These are phyloP conservation scores for Protomyces lactucae-debilis DNA, from an alignment of 1,139 yeast genomes.

Conservation along the genomic window DNA sequence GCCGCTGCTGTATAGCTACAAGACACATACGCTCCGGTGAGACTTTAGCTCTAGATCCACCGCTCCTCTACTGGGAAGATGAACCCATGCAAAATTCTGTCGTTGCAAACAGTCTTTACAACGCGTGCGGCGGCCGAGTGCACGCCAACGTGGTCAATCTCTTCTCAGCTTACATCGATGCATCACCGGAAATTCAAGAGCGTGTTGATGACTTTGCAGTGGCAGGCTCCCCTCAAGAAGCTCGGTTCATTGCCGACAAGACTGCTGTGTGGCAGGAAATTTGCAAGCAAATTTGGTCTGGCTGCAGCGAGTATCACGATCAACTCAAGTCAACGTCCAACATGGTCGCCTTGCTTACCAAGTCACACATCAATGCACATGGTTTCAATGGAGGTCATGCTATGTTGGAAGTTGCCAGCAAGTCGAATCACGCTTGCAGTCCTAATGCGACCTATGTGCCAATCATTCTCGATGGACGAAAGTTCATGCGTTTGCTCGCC, in stretches of 20 bases:
- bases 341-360: conserved; percentile 8
- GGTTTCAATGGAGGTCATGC: conserved; percentile 4
- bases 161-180: conserved; percentile 1
- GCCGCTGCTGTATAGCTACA: conserved; percentile 1
- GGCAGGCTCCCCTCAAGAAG: not conserved
- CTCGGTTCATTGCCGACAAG: conserved; percentile 10
- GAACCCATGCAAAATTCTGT: not conserved
- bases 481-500: conserved; percentile 18
- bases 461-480: not conserved
- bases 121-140: conserved; percentile 1
- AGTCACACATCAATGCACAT: conserved; percentile 24
- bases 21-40: not conserved
- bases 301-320: not conserved
- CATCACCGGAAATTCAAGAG: not conserved
- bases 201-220: conserved; percentile 13
- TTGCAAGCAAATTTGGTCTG: not conserved
- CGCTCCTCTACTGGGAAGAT: conserved; percentile 15
- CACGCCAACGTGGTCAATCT: conserved; percentile 10
- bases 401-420: conserved; percentile 17
- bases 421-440: conserved; percentile 22
- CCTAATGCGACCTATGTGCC: conserved; percentile 15
- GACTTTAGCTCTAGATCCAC: conserved; percentile 3
- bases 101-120: not conserved
- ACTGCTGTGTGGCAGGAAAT: conserved; percentile 3
- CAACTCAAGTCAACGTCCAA: not conserved